Base-by-base conservation (phyloP, 2,329 filamentous ascomycete genomes). In the Aspergillus fructus region DNA sequence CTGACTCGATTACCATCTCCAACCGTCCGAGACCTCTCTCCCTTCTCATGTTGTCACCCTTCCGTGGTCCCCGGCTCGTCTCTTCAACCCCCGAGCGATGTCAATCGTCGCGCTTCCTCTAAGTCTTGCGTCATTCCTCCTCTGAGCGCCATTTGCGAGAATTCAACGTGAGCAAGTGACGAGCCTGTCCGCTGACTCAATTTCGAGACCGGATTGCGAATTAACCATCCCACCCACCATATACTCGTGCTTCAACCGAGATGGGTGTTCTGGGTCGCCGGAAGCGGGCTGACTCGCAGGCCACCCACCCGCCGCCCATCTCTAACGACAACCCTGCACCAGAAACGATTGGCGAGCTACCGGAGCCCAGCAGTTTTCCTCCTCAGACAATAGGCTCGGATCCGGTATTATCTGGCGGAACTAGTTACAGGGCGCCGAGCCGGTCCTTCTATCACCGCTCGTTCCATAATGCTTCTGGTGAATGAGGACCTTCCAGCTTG, bases 381-480 rank as follows among this genome's bases (percentile, higher is more conserved):
- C 66, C 71, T 21, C 63, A 62, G 23, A 61, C 64, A 33, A 57
- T 62, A 40, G 66, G 68, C 19, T 50, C 66, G 7, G 70, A 73
- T 33, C 49, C 71, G 5, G 64, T 68, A 17, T 66, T 68, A 48
- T 66, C 69, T 53, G 68, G 66, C 51, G 68, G 66, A 27, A 67
- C 64, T 40, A 75, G 71, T 56, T 65, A 70, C 51, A 72, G 72
- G 58, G 77, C 77, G 17, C 77, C 77, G 7, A 71, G 71, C 30
- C 72, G 77, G 46, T 79, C 77, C 2, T 79, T 79, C 59, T 74
- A 74, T 48, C 77, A 77, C 55, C 70, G 77, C 17, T 75, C 77
- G n/a, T 75, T 79, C 59, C 74, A 76, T 62, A 71, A 69, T 45
- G 64, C 74, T 46, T 65, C 74, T 61, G 77, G 75, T 77, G 64